A percentile compares a stretch with the other conserved stretches of the same genome.
Conservation (phyloP, 2,329 filamentous ascomycete species). For the Ophiostoma sp. region DNA sequence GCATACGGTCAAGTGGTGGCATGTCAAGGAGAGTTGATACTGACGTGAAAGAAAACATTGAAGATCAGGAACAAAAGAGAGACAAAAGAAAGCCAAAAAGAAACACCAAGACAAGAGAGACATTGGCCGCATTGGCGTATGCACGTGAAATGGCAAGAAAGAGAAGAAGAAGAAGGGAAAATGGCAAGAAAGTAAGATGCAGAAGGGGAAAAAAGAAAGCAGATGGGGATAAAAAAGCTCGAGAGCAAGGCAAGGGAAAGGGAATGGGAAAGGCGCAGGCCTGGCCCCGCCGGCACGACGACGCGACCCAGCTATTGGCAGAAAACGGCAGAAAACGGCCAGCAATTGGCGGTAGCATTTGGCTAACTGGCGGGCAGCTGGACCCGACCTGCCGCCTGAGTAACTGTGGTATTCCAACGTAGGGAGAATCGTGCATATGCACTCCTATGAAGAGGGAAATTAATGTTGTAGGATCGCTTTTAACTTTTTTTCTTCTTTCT, state of each 20-base stretch:
- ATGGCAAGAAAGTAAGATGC: background rate
- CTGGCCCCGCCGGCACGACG: slow-evolving; percentile 22
- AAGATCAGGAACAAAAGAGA: background rate
- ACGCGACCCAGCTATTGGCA: slow-evolving; percentile 19
- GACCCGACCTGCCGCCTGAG: slow-evolving; percentile 13
- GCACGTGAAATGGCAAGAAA: background rate
- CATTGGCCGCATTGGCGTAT: background rate
- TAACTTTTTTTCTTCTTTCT: background rate
- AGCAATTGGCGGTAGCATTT: too few relatives aligned
- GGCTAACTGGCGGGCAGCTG: background rate
- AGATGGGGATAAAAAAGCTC: background rate
- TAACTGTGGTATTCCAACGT: background rate
- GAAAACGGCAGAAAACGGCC: background rate
- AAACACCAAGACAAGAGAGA: background rate
- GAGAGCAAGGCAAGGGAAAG: background rate
- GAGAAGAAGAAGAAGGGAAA: background rate
- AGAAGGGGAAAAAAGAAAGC: slow-evolving; percentile 11
- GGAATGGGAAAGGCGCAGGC: slow-evolving; percentile 17
- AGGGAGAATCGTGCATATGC: slow-evolving; percentile 15
- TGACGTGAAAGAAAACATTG: background rate
- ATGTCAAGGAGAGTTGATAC: background rate
- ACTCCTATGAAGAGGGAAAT: slow-evolving; percentile 12
- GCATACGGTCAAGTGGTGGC: background rate
- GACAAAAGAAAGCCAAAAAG: too few relatives aligned
- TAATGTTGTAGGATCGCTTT: background rate